Conservation (phyloP, 208 protist species). For the Trichomonas tenax region DNA sequence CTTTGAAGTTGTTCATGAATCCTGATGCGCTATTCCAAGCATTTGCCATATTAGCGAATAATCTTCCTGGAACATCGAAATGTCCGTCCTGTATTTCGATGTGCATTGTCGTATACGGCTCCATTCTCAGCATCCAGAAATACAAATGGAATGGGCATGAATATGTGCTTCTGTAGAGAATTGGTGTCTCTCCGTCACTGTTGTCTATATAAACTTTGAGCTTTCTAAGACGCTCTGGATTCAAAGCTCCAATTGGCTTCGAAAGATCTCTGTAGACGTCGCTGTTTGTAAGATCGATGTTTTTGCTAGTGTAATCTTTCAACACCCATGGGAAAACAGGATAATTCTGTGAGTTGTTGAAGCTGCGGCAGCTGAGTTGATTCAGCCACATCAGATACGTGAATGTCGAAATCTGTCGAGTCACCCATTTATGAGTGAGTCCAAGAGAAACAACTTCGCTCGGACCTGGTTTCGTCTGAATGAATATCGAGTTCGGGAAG, state of each 20-base stretch:
- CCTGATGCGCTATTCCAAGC: not conserved
- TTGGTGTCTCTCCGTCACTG: not conserved
- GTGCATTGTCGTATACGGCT: not conserved
- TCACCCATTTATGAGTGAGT: not conserved
- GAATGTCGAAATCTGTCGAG: not conserved
- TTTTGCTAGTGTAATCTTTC: not conserved
- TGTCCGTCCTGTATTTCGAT: not conserved
- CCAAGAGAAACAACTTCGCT: not conserved
- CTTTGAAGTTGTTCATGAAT: not conserved
- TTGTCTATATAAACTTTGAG: not conserved
- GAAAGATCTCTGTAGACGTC: not conserved
- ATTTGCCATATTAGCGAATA: not conserved
- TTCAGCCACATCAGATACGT: constrained; percentile 16
- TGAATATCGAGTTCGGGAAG: not conserved
- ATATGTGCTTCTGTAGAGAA: not conserved
- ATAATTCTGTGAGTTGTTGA: not conserved
- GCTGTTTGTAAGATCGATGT: not conserved
- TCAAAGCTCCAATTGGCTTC: not conserved
- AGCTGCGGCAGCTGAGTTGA: not conserved
- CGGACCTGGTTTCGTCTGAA: not conserved
- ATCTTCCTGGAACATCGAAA: not conserved
- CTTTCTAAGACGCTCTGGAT: not conserved
- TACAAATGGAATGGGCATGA: not conserved
- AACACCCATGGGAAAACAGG: constrained; percentile 24
- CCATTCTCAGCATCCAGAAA: not conserved